Conservation (phyloP, 495 filamentous ascomycete genomes). For the Penicilliopsis zonata region DNA sequence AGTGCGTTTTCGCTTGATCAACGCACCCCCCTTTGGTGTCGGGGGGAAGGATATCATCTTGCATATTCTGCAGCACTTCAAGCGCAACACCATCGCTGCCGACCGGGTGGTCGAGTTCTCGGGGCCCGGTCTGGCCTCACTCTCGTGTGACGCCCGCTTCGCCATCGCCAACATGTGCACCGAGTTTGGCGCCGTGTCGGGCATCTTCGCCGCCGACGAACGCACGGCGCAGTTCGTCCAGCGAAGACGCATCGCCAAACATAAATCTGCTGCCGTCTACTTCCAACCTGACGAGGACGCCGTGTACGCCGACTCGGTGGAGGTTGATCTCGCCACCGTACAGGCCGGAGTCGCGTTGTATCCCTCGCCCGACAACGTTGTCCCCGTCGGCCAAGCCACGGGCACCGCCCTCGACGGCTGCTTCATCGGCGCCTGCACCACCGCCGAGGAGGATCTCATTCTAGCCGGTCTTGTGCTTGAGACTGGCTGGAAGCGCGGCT, state of each 20-base stretch:
- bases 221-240: slow-evolving; percentile 20
- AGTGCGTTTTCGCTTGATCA: slow-evolving; percentile 22
- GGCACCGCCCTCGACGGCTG: slow-evolving; percentile 26
- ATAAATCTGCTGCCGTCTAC: slow-evolving; percentile 19
- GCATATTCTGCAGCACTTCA: slow-evolving; percentile 28
- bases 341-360: slow-evolving; percentile 24
- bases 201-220: slow-evolving; percentile 27
- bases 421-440: slow-evolving; percentile 40
- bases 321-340: slow-evolving; percentile 27
- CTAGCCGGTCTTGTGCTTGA: slow-evolving; percentile 27
- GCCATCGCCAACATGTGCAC: slow-evolving; percentile 38
- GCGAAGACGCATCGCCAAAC: slow-evolving; percentile 11
- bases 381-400: slow-evolving; percentile 19
- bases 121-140: slow-evolving; percentile 18
- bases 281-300: slow-evolving; percentile 28
- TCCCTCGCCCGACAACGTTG: slow-evolving; percentile 33
- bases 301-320: slow-evolving; percentile 19
- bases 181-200: slow-evolving; percentile 35
- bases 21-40: slow-evolving; percentile 19
- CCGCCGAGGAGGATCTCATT: slow-evolving; percentile 34
- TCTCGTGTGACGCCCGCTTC: slow-evolving; percentile 33
- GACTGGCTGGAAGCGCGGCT: slow-evolving; percentile 17
- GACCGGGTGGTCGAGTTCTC: slow-evolving; percentile 35
- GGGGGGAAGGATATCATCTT: slow-evolving; percentile 37
- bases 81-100: slow-evolving; percentile 32